Base-by-base conservation (phyloP, 2,329 filamentous ascomycete genomes). In the Aspergillus arachidicola region DNA sequence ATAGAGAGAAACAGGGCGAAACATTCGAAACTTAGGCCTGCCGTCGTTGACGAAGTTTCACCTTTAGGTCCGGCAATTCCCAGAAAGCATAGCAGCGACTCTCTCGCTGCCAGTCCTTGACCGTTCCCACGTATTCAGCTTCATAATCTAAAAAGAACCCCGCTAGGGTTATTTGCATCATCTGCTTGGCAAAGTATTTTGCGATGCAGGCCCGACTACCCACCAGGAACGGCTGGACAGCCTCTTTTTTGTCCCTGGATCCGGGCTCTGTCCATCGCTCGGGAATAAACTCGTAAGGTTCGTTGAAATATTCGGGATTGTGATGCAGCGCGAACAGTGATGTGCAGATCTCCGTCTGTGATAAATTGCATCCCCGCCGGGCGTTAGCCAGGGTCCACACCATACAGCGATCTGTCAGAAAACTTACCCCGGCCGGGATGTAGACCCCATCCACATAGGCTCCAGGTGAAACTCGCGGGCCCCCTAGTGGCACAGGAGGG, bases 211-310 rank as follows among this genome's bases (percentile, higher is more conserved):
- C 65, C 6, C 70, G 67, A 41, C 68, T 72, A 11, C 70, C 70
- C n/a, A 72, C 64, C 11, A 71, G 34, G 55, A 72, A 72, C 9
- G 70, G 67, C 64, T 72, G 70, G 1, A 71, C 66, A 0, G 68
- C 70, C 23, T 71, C 69, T 51, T 67, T 71, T 26, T 62, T 60
- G 63, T 71, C 70, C 4, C 65, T 71, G 6, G 64, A 67, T 12
- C 58, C 58, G 3, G 64, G 58, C 19, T 72, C 60, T 10, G 76
- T 68, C 76, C 76, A 78, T 12, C 76, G 72, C 59, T 77, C 75
- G 1, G 76, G 76, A 7, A 66, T 63, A 55, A 73, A 78, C 3
- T 61, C 57, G 56, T 68, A 72, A 0, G 76, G 71, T 14, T 69
- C 63, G 28, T 66, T 61, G 63, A 73, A 77, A 58, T 76, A 75